phyloP scores from a whole-genome alignment of 2,329 filamentous ascomycete species.

The Botrytis deweyae region DNA sequence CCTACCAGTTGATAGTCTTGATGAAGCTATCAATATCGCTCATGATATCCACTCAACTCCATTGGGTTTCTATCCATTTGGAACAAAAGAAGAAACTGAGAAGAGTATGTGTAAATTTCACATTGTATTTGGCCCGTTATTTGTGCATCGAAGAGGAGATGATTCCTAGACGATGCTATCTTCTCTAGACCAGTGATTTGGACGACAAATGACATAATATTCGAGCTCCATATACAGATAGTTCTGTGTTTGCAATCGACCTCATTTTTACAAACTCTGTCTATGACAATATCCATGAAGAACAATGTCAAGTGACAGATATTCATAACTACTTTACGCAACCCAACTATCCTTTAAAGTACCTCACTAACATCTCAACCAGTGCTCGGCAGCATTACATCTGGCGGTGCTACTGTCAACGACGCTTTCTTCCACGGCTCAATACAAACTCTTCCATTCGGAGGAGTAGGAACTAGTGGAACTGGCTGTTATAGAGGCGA shows the following conservation, averaged over 20 bases:
- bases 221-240: neutral
- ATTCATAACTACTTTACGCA: neutral
- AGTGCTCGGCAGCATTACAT: slow-evolving; percentile 63
- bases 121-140: neutral
- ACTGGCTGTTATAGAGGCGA: slow-evolving; percentile 75
- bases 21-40: slow-evolving; percentile 79
- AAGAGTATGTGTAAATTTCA: slow-evolving; percentile 53
- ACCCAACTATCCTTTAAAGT: neutral
- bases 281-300: neutral
- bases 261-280: neutral
- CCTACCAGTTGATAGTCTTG: slow-evolving; percentile 73
- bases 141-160: neutral
- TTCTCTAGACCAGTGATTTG: neutral
- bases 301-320: neutral
- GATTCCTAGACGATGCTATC: neutral
- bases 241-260: neutral
- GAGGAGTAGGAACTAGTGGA: slow-evolving; percentile 79
- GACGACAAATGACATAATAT: neutral
- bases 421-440: slow-evolving; percentile 69
- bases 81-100: slow-evolving; percentile 72
- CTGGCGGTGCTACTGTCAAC: slow-evolving; percentile 66
- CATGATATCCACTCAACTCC: slow-evolving; percentile 82
- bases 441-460: slow-evolving; percentile 73
- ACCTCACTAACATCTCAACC: slow-evolving; percentile 22
- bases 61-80: slow-evolving; percentile 81